Evolutionary conservation across 495 filamentous ascomycete species (phyloP).

Genomic region (Penicillium fimorum): DNA sequence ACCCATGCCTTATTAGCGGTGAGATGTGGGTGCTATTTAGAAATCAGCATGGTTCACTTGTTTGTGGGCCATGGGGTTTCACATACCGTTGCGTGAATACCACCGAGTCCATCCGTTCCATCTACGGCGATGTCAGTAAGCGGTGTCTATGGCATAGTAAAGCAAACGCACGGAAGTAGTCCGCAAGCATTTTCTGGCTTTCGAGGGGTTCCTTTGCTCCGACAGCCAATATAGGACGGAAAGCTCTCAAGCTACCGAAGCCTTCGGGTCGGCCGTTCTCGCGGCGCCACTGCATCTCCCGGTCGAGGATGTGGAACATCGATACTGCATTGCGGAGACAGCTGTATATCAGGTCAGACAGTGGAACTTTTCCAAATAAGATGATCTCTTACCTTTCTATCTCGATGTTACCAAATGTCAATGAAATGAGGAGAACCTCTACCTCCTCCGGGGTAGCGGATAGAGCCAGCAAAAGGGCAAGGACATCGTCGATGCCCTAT

Average conservation of each 20-base stretch:
- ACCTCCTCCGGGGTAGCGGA: conserved; percentile 80
- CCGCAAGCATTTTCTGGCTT: conserved; percentile 77
- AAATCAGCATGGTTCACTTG: conserved; percentile 12
- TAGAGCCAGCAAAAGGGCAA: conserved; percentile 82
- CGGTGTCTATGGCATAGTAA: not conserved
- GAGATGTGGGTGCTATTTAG: conserved; percentile 75
- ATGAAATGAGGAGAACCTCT: conserved; percentile 82
- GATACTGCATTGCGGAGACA: conserved; percentile 88
- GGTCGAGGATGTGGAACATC: conserved; percentile 89
- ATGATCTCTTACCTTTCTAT: conserved; percentile 59
- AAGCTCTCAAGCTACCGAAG: conserved; percentile 64
- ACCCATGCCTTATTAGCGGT: conserved; percentile 82
- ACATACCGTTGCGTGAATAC: conserved; percentile 78
- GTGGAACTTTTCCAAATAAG: not conserved
- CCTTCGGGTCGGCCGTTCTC: conserved; percentile 60
- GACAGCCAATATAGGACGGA: conserved; percentile 79
- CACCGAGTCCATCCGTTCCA: conserved; percentile 84
- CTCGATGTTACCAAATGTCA: conserved; percentile 91
- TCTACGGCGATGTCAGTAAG: conserved; percentile 52
- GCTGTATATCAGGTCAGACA: conserved; percentile 38
- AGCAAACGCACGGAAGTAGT: conserved; percentile 78
- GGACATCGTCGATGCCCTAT: conserved; percentile 87
- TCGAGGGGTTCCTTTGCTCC: conserved; percentile 83
- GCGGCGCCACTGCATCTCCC: conserved; percentile 81
- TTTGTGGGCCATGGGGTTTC: not conserved